Base-by-base conservation (phyloP, 1,139 yeast species). In the Saccharomycopsis hybrid region DNA sequence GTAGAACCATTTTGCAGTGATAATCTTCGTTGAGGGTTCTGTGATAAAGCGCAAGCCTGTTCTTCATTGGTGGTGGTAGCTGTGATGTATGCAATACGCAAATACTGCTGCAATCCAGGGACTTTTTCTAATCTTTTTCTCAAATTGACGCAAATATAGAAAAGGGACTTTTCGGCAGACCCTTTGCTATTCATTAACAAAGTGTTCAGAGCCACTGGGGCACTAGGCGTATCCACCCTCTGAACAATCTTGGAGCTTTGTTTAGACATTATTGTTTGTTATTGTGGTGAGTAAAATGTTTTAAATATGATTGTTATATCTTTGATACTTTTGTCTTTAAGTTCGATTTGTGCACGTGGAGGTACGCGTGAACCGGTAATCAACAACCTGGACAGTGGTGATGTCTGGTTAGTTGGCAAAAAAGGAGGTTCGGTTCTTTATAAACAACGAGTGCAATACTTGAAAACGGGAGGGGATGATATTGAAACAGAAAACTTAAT, bases 101-200 rank as follows among this genome's bases (percentile, higher is more conserved):
- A 66, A 62, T 81, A 88, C 37, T 89, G 84, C 44, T 75, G 76
- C 73, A 90, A 74, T 32, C 86, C 92, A 0, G 87, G 83, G 37
- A 88, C 77, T 39, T 71, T 68, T 48, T 74, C 77, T 47, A 90
- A 69, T 53, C 86, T 71, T 52, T 69, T 72, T 62, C 80, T 76
- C 53, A 89, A 69, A 18, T 71, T 68, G 40, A 74, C 66, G 62
- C 96, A 85, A 51, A 85, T 78, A 63, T 82, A 85, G 65, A 78
- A 88, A 40, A 90, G 69, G 45, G 95, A 90, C 55, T 84, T 89
- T 53, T 74, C 72, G 28, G 82, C 78, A 28, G 74, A 68, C n/a
- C 85, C 85, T 54, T 75, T 77, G 56, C 76, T 74, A 65, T 86
- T 86, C 76, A 86, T 73, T 18, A 73, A 64, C 59, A 70, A 61